A percentile compares a stretch with the other conserved stretches of the same genome.
These are phyloP conservation scores for Cyberlindnera sargentensis DNA, from an alignment of 805 yeast species.

Conservation along the genomic window DNA sequence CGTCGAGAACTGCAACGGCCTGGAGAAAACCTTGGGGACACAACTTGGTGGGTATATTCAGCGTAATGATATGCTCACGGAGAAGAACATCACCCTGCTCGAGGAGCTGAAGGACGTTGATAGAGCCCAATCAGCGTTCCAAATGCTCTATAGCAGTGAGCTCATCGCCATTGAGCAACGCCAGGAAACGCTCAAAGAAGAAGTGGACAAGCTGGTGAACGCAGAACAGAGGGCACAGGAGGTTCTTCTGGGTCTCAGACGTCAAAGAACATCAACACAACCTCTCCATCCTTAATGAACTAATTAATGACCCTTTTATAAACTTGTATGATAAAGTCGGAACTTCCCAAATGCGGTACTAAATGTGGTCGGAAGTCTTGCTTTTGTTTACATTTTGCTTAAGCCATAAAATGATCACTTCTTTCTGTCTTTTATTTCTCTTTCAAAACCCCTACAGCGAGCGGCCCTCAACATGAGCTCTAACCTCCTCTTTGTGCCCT, in stretches of 20 bases:
- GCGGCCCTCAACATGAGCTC: conserved; percentile 10
- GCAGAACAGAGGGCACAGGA: conserved; percentile 21
- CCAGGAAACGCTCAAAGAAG: conserved; percentile 14
- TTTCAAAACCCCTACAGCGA: no score
- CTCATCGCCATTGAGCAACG: conserved; percentile 6
- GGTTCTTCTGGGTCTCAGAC: conserved; percentile 10
- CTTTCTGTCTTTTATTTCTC: no score
- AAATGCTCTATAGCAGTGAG: conserved; percentile 16
- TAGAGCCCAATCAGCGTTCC: conserved; percentile 17
- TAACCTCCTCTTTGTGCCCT: conserved; percentile 45
- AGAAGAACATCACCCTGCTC: conserved; percentile 6
- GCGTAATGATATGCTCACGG: conserved; percentile 9
- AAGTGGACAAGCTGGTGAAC: conserved; percentile 17
- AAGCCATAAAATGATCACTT: no score
- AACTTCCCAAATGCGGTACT: not conserved
- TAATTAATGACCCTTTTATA: no score
- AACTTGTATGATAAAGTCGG: not conserved
- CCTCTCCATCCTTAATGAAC: no score
- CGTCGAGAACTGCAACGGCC: conserved; percentile 10
- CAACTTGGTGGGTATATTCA: conserved; percentile 8
- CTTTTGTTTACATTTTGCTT: conserved; percentile 4
- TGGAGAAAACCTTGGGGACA: conserved; percentile 11
- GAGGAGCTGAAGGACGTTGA: conserved; percentile 17
- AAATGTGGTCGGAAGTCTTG: not conserved
- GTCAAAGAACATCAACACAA: not conserved